A percentile compares a stretch with the other conserved stretches of the same genome.
phyloP scores from a whole-genome alignment of 192 early-diverging fungal genomes.

The Rhizophagus sp. region DNA sequence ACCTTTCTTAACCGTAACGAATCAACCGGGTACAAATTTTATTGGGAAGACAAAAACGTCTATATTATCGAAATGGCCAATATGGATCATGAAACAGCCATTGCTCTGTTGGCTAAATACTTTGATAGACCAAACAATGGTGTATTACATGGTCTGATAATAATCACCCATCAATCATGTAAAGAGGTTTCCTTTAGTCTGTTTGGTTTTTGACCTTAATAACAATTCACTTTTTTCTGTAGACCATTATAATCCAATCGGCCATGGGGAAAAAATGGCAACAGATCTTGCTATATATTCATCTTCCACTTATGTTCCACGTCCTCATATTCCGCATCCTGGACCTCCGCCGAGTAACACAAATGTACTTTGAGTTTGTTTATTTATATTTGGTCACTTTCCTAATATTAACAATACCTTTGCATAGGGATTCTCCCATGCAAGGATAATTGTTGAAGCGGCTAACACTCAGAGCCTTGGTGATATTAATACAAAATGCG shows the following conservation, averaged over 20 bases:
- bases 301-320: background rate
- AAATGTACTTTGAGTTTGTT: background rate
- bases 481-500: slow-evolving; percentile 7
- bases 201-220: slow-evolving; percentile 16
- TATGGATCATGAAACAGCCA: no score
- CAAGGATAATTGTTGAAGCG: slow-evolving; percentile 8
- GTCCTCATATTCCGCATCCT: background rate
- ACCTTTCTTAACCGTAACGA: slow-evolving; percentile 22
- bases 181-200: background rate
- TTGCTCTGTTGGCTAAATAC: no score
- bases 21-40: slow-evolving; percentile 19
- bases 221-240: slow-evolving; percentile 15
- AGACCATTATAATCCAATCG: slow-evolving; percentile 15
- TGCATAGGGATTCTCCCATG: slow-evolving; percentile 1
- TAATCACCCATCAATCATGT: background rate
- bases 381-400: background rate
- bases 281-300: background rate
- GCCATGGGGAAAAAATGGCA: slow-evolving; percentile 21
- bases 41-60: slow-evolving; percentile 14
- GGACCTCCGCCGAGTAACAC: background rate
- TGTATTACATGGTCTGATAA: slow-evolving; percentile 4
- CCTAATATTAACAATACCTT: background rate
- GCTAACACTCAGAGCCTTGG: background rate
- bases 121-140: background rate
- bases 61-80: slow-evolving; percentile 20